phyloP scores from a whole-genome alignment of 1,139 yeast species.

The Lizanozyma gosingica region DNA sequence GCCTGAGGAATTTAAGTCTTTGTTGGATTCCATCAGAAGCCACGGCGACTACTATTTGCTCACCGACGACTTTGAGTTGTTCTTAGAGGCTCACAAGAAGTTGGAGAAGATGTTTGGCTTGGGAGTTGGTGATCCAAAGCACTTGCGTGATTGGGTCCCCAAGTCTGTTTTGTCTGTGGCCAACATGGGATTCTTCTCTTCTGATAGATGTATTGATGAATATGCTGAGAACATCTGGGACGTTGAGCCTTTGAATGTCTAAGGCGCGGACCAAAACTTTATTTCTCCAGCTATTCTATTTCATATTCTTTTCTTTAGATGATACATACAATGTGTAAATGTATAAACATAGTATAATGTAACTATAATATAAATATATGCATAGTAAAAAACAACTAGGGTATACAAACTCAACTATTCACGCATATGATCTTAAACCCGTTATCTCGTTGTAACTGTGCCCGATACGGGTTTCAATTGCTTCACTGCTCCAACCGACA shows the following conservation, averaged over 20 bases:
- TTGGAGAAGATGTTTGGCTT: slow-evolving; percentile 65
- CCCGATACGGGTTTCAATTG: no score
- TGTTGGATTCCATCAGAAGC: slow-evolving; percentile 58
- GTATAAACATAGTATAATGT: no score
- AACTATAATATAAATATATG: no score
- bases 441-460: no score
- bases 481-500: no score
- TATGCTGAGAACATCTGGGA: slow-evolving; percentile 93
- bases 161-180: slow-evolving; percentile 77
- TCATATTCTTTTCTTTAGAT: no score
- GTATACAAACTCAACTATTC: no score
- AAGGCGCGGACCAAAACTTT: no score
- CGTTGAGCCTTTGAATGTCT: slow-evolving; percentile 52
- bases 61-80: slow-evolving; percentile 80
- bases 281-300: no score
- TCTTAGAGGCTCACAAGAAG: slow-evolving; percentile 68
- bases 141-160: slow-evolving; percentile 65
- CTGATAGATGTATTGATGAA: slow-evolving; percentile 87
- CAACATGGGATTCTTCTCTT: slow-evolving; percentile 87
- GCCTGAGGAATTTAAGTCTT: slow-evolving; percentile 54
- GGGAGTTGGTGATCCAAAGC: slow-evolving; percentile 36
- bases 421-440: no score
- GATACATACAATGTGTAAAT: no score
- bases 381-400: no score
- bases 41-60: slow-evolving; percentile 87